Evolutionary conservation across 148 eudicot species (phyloP).

Genomic region (Cornus kousa): DNA sequence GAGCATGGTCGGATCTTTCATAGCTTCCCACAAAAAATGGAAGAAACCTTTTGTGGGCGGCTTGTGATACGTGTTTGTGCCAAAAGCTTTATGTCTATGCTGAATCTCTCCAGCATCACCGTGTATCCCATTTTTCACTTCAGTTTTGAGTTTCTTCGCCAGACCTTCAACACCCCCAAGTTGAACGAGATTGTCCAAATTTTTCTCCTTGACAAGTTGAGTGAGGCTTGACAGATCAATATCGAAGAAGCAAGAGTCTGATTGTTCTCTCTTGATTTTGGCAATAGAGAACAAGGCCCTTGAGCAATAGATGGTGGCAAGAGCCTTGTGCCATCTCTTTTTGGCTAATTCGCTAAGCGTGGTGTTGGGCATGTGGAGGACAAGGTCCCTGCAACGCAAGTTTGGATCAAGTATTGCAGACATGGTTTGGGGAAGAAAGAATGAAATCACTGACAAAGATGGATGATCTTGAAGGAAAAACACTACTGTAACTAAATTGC

Average conservation of each 20-base stretch:
- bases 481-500: too few species aligned
- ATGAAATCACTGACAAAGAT: too few species aligned
- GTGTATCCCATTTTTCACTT: constrained; percentile 5
- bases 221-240: constrained; percentile 1
- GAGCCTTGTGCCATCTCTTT: not conserved
- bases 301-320: not conserved
- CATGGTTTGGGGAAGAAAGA: not conserved
- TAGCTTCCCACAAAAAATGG: constrained; percentile 17
- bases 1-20: constrained; percentile 9
- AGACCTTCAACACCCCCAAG: constrained; percentile 4
- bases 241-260: too few species aligned
- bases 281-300: not conserved
- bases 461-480: too few species aligned
- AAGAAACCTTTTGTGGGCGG: constrained; percentile 10
- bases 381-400: not conserved
- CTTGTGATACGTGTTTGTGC: constrained; percentile 5
- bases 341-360: not conserved
- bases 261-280: not conserved
- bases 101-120: constrained; percentile 2
- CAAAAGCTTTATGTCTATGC: not conserved
- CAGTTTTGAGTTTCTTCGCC: constrained; percentile 14
- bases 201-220: constrained; percentile 8
- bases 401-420: not conserved
- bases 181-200: not conserved
- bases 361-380: too few species aligned